These are phyloP conservation scores for Alternaria postmessia DNA, from an alignment of 2,329 filamentous ascomycete genomes.

Conservation along the genomic window DNA sequence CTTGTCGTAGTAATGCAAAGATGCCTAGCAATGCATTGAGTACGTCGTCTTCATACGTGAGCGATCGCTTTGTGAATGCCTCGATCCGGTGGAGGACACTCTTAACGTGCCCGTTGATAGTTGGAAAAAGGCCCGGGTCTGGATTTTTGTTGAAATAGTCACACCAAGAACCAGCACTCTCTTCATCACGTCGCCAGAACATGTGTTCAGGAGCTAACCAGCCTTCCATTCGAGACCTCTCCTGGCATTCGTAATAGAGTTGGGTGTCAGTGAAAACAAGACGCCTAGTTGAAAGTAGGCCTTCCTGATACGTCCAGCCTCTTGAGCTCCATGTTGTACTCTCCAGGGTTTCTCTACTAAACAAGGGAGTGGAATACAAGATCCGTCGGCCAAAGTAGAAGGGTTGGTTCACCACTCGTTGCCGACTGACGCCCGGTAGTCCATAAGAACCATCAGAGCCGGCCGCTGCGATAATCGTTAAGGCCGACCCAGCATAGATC, in stretches of 20 bases:
- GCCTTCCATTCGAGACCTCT: background rate
- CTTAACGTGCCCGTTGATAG: background rate
- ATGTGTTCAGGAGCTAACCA: background rate
- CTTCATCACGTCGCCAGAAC: background rate
- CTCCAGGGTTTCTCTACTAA: background rate
- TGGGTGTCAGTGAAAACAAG: background rate
- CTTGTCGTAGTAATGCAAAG: background rate
- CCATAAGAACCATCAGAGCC: background rate
- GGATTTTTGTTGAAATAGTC: background rate
- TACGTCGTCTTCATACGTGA: background rate
- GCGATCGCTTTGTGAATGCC: background rate
- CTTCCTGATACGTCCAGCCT: background rate
- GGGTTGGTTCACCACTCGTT: background rate
- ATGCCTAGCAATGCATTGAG: background rate
- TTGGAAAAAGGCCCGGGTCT: background rate
- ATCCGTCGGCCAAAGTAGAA: background rate
- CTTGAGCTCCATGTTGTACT: background rate
- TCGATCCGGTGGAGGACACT: background rate
- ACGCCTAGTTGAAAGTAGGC: background rate
- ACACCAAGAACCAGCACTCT: background rate
- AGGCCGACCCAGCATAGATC: background rate
- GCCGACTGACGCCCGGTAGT: background rate
- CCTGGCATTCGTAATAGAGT: background rate
- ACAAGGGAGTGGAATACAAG: background rate
- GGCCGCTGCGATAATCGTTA: background rate